phyloP scores from a whole-genome alignment of 2,329 filamentous ascomycete species.

The Exophiala phaeomuriformis region DNA sequence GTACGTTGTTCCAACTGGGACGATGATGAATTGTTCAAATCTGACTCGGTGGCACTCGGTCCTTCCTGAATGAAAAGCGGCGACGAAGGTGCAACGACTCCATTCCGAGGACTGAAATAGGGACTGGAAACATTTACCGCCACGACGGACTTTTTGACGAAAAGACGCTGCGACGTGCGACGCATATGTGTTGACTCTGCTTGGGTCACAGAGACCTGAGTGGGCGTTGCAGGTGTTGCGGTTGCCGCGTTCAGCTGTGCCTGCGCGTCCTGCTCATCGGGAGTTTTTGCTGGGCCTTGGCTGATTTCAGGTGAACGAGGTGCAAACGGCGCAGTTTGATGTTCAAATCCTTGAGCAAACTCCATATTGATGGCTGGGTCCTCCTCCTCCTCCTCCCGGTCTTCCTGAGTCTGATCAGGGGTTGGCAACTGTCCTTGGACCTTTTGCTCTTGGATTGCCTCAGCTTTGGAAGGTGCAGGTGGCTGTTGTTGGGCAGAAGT shows the following conservation, averaged over 20 bases:
- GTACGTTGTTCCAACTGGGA: neutral
- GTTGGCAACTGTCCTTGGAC: slow-evolving; percentile 12
- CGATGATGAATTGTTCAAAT: neutral
- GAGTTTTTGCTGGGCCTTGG: neutral
- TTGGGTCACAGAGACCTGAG: neutral
- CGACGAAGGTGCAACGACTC: slow-evolving; percentile 1
- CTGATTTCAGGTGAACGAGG: neutral
- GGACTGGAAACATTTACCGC: slow-evolving; percentile 21
- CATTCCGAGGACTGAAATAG: slow-evolving; percentile 20
- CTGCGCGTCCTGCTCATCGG: neutral
- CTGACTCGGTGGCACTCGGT: neutral
- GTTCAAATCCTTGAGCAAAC: neutral
- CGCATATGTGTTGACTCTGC: slow-evolving; percentile 4
- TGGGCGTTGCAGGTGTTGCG: neutral
- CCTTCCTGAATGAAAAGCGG: slow-evolving; percentile 10
- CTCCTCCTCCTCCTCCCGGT: neutral
- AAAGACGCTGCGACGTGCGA: slow-evolving; percentile 19
- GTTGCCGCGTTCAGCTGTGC: neutral
- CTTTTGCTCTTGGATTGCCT: neutral
- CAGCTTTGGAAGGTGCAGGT: neutral
- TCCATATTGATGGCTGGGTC: neutral
- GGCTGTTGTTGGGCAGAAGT: neutral
- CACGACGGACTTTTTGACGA: slow-evolving; percentile 12
- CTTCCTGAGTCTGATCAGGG: slow-evolving; percentile 18
- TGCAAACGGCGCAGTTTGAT: neutral